Base-by-base conservation (phyloP, 345 rosid genomes). In the Boechera divaricarpa region DNA sequence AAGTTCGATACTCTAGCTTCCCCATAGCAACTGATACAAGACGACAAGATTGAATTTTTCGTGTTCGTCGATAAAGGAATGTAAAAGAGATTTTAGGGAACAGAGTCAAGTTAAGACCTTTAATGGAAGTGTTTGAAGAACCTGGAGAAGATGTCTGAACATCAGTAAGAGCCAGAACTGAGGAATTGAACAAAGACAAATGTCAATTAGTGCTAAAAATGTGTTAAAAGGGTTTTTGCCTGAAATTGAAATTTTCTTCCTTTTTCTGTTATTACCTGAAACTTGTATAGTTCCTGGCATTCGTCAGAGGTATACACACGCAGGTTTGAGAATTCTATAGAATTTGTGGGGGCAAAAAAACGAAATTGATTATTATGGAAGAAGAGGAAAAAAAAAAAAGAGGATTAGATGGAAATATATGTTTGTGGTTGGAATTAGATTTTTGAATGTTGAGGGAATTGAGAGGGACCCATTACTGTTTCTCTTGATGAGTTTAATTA, bases 231-330 rank as follows among this genome's bases (percentile, higher is more conserved):
- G 38, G 63, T 3, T 4, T 28, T 61, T 72, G 75, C 29, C 32
- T 47, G 66, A 45, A 35, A 70, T 66, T 16, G 67, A 84, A 76
- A 62, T 62, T 59, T 65, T 70, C 59, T 76, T 18, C 66, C 67
- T 56, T 52, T 47, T 29, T 3, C 9, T n/a, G 4, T 11, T 4
- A 61, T 54, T 83, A 92, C 97, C 97, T 88, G 95, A 88, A 76
- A 94, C 92, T 78, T 86, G 87, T 81, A 92, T 90, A 79, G 87
- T 84, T 80, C 98, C 98, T 68, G 98, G 98, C 98, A 94, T 94
- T 73, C 44, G 63, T 59, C 70, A 60, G 26, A 57, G 10, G 73
- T 55, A 59, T 16, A 49, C 67, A 35, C 48, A 41, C 70, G 69
- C 63, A 67, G n/a, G 56, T 8, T 28, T 35, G 42, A 39, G 49